Percentiles rank a stretch among this genome's conserved stretches.
phyloP scores from a whole-genome alignment of 257 asterid genomes.

The Solanum clarkiae region DNA sequence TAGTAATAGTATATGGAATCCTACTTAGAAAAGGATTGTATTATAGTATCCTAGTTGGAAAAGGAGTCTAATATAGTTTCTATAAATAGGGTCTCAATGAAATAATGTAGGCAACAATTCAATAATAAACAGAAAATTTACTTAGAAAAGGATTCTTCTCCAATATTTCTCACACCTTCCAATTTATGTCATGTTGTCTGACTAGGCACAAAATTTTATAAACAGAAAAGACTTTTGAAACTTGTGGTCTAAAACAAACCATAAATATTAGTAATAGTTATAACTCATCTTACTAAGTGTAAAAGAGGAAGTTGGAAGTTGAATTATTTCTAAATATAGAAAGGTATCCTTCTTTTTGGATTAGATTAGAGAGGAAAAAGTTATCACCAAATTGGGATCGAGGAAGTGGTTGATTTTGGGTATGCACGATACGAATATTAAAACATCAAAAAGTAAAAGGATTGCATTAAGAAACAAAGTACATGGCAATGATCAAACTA shows the following conservation, averaged over 20 bases:
- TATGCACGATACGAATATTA: not conserved
- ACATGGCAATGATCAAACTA: slow-evolving; percentile 9
- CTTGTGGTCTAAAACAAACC: not conserved
- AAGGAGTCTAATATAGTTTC: no score
- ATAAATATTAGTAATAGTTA: not conserved
- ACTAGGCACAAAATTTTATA: not conserved
- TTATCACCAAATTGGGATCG: not conserved
- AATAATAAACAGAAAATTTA: no score
- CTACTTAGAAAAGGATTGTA: no score
- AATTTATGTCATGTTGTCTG: not conserved
- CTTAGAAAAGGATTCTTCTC: no score
- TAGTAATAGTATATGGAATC: no score
- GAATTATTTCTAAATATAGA: not conserved
- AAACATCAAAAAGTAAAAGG: not conserved
- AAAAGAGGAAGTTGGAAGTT: not conserved
- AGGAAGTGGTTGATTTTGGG: not conserved
- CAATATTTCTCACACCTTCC: not conserved
- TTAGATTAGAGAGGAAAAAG: not conserved
- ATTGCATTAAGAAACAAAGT: not conserved
- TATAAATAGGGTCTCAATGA: no score
- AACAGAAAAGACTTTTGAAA: not conserved
- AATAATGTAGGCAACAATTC: no score
- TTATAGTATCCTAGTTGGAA: no score
- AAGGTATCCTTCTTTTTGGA: not conserved
- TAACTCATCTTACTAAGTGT: not conserved